phyloP scores from a whole-genome alignment of 2,329 filamentous ascomycete genomes.

The Knoxdaviesia proteae region DNA sequence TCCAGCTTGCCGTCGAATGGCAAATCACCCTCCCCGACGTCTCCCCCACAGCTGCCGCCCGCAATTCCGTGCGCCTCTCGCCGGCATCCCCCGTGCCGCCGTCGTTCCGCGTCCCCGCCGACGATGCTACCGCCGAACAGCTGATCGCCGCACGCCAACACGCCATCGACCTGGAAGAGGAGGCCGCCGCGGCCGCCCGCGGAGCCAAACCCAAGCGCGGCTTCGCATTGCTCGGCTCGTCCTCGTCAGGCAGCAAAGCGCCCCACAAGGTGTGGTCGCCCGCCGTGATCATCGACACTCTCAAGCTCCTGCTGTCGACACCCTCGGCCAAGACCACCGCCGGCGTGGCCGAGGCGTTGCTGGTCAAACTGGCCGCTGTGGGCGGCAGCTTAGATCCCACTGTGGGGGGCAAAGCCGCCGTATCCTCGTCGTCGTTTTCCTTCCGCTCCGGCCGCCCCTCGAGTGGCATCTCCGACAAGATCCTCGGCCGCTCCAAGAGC shows the following conservation, averaged over 20 bases:
- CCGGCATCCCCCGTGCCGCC: conserved; percentile 19
- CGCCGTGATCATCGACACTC: conserved; percentile 16
- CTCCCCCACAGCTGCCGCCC: conserved; percentile 11
- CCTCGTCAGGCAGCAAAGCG: too few species aligned
- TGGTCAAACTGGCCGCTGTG: conserved; percentile 24
- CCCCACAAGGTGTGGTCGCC: conserved; percentile 10
- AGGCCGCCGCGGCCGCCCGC: conserved; percentile 10
- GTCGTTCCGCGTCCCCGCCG: conserved; percentile 23
- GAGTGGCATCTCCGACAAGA: too few species aligned
- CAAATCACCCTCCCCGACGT: conserved; percentile 20
- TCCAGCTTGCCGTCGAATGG: conserved; percentile 28
- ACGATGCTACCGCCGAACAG: conserved; percentile 31
- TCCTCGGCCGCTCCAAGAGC: too few species aligned
- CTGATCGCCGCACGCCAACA: conserved; percentile 25
- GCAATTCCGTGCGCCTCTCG: conserved; percentile 17
- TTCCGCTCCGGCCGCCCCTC: too few species aligned
- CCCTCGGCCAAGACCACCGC: too few species aligned
- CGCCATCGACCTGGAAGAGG: too few species aligned
- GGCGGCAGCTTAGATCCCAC: conserved; percentile 28
- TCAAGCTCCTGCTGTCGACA: conserved; percentile 8
- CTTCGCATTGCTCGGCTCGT: too few species aligned
- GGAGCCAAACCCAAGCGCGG: conserved; percentile 14
- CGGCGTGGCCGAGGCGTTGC: conserved; percentile 33
- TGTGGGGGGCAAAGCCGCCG: too few species aligned
- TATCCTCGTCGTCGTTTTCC: too few species aligned